Evolutionary conservation across 2,329 filamentous ascomycete genomes (phyloP), one percentile per base, ranked within the genome.

Genomic region (Cladophialophora chaetospira): DNA sequence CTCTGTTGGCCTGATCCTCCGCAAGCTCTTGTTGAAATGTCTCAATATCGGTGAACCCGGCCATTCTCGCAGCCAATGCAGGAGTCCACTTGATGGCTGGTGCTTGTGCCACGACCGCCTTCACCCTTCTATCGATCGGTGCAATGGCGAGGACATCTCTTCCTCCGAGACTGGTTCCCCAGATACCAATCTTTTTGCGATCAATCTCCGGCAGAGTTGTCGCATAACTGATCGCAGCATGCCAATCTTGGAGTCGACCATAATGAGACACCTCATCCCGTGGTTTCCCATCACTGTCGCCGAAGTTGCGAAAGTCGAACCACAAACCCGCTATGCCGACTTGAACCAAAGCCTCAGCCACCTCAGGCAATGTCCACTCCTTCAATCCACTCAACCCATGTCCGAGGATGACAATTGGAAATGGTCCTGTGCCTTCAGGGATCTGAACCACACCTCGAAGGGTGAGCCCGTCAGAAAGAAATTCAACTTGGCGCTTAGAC

Each of bases 141-240:
- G 65, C 71, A 35, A 72, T 65, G 51, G 61, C 63, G 1, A 76
- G 57, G 4, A 71, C 70, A 66, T 75, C 67, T 25, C 72, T 71
- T 11, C 71, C 72, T 47, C 66, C 68, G 50, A 70, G 73, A 3
- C 67, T 71, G 28, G 55, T 70, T 3, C 73, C 74, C 71, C 73
- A 76, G 19, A 75, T 63, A 11, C 67, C 72, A 49, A 75, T 70
- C 35, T 65, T 69, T 9, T 65, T 44, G 2, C 57, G 25, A 59
- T 73, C 65, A 2, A 75, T 68, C 23, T 73, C 65, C 2, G 56
- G 21, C 13, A 64, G 51, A 5, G 65, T 64, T 42, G 70, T 68
- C 4, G 69, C 68, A 61, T 69, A 75, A 11, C 72, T 74, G 40
- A 76, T 72, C 4, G 73, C 73, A 59, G 74, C 71, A 5, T 64